A percentile compares a stretch with the other conserved stretches of the same genome.
Evolutionary conservation across 768 basidiomycete species (phyloP).

Genomic region (Candolleomyces aberdarensis): DNA sequence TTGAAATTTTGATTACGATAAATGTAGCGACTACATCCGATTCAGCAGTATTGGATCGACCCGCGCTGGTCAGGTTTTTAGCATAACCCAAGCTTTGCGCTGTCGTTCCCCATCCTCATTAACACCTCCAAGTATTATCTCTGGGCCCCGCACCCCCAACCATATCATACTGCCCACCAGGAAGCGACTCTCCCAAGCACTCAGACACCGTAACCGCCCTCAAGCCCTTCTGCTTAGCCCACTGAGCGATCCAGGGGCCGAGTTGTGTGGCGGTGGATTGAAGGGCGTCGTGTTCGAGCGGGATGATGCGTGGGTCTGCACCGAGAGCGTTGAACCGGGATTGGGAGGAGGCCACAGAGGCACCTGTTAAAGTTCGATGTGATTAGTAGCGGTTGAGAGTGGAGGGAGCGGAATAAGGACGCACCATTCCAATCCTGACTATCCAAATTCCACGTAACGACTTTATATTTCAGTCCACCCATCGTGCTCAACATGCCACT

Average conservation of each 20-base stretch:
- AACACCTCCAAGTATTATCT: constrained; percentile 12
- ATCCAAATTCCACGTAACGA: constrained; percentile 17
- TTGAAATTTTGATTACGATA: too few relatives aligned
- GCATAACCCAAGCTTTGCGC: too few relatives aligned
- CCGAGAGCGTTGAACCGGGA: constrained; percentile 11
- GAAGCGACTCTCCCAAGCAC: constrained; percentile 15
- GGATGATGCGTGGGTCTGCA: constrained; percentile 12
- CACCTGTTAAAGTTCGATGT: background rate
- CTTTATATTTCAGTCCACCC: constrained; percentile 9
- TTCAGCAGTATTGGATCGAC: too few relatives aligned
- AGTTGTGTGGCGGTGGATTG: constrained; percentile 15
- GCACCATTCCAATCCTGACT: constrained; percentile 14
- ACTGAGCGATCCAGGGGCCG: constrained; percentile 15
- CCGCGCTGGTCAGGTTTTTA: too few relatives aligned
- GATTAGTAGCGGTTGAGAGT: background rate
- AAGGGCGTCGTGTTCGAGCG: constrained; percentile 15
- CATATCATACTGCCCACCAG: constrained; percentile 12
- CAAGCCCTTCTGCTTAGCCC: constrained; percentile 13
- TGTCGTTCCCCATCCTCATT: background rate
- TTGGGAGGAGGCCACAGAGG: constrained; percentile 8
- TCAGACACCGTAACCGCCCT: constrained; percentile 14
- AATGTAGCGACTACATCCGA: too few relatives aligned
- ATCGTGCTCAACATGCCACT: constrained; percentile 7
- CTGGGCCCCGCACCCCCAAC: constrained; percentile 3
- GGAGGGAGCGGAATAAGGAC: background rate